Evolutionary conservation across 2,329 filamentous ascomycete genomes (phyloP), one percentile per base, ranked within the genome.

Genomic region (Ophiognomonia clavigignenti-juglandacearum): DNA sequence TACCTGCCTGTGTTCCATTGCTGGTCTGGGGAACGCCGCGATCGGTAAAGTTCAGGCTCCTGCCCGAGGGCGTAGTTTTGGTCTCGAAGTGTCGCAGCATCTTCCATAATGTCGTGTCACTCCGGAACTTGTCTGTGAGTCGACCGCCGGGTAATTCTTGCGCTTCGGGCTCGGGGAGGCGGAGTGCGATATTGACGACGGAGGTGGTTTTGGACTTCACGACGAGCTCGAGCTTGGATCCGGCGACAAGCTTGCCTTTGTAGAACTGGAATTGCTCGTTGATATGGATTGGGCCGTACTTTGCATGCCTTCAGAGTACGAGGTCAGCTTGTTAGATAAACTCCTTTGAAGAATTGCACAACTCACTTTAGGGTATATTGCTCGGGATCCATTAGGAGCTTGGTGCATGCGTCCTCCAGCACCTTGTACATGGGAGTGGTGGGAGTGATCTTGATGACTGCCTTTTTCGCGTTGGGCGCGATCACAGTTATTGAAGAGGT

Each of bases 191-290:
- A 34, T 86, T 90, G 47, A 98, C 85, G 39, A 86, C 85, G 2
- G 88, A 85, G 1, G 91, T 86, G 0, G 90, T 93, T 48, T 88
- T 87, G 38, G 91, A 93, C 50, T 86, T 83, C 61, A 88, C 83
- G 19, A 96, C 85, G 41, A 98, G 86, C 62, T 97, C 91, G 49
- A 98, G 81, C 62, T 95, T 95, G 50, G 93, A 92, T 52, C 93
- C 93, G 31, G 88, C 80, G 11, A 78, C 75, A 6, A 98, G 83
- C 41, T 90, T 88, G 43, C 43, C 43, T 5, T 90, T 86, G 36
- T 45, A 39, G 3, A 45, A 29, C 10, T 45, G 43, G 63, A 91
- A 88, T 35, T 88, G 85, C 47, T 89, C 77, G 6, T 90, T 92
- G 8, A 98, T 78, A 59, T 96, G 90, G 49, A 98, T 73, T 27